Evolutionary conservation across 73 alveolate genomes (phyloP), one percentile per base, ranked within the genome.

Genomic region (Tetrahymena borealis): DNA sequence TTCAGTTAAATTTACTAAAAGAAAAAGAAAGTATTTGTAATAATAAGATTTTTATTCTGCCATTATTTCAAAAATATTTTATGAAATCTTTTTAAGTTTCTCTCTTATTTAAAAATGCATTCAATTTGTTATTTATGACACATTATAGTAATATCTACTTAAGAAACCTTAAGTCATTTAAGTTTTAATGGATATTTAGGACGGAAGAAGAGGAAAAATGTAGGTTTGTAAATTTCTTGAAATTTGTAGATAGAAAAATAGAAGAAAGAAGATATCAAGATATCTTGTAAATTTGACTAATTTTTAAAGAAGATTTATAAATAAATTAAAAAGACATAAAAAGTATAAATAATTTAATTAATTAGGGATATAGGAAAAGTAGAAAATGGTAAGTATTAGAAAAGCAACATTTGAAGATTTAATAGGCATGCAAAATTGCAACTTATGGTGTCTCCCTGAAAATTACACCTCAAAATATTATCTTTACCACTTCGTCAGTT

Each of bases 401-500:
- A 92, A 91, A 78, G 95, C 95, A 36, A 91, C 90, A 28, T 78
- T 92, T 39, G 39, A 78, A 92, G 95, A 92, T 92, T 39, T 92
- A 92, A 39, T 78, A 36, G 92, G 90, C 11, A 92, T 92, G 95
- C 78, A 92, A 78, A 79, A 93, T 91, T 95, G 98, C 94, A 98
- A 98, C 95, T 93, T 98, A 91, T 95, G 96, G 96, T 96, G 98
- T 92, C 97, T 98, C 33, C 99, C 99, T 4, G 99, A 98, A 95
- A 98, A 98, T 96, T 98, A 98, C 95, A 96, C 98, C 91, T 90
- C 96, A 95, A 98, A 98, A 94, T 98, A 98, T 94, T 98, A 98
- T 91, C 93, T 98, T 91, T 98, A 98, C 91, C 99, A 98, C 90
- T 97, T 96, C 16, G 95, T 98, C 78, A 94, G 98, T 90, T 98